Evolutionary conservation across 2,329 filamentous ascomycete genomes (phyloP).

Genomic region (Fusarium neocosmosporiellum): DNA sequence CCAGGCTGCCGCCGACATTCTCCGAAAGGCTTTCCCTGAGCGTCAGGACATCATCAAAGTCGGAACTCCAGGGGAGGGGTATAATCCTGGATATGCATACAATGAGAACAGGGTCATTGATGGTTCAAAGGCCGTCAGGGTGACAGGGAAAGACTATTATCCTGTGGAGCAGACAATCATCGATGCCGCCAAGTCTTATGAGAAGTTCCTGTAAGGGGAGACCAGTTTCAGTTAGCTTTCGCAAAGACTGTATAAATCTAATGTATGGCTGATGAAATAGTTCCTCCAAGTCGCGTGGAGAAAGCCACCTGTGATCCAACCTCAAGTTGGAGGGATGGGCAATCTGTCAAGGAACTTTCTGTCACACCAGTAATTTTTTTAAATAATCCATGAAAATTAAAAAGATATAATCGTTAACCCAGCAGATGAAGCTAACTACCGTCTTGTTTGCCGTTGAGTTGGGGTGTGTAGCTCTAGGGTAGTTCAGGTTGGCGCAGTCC

Average conservation of each 20-base stretch:
- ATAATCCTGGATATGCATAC: constrained; percentile 24
- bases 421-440: neutral
- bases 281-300: neutral
- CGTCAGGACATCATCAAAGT: constrained; percentile 34
- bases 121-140: constrained; percentile 28
- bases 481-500: neutral
- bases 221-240: too few species aligned
- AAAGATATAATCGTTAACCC: neutral
- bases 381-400: neutral
- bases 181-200: constrained; percentile 37
- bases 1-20: constrained; percentile 39
- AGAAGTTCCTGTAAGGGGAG: constrained; percentile 31
- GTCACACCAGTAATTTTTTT: too few species aligned
- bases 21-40: constrained; percentile 37
- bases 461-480: neutral
- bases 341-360: neutral
- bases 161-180: constrained; percentile 34
- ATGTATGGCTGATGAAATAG: neutral
- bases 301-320: neutral
- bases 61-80: constrained; percentile 35
- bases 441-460: neutral
- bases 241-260: neutral
- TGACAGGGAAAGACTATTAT: constrained; percentile 32
- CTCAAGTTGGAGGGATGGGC: neutral
- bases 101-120: constrained; percentile 26